These are phyloP conservation scores for Viridothelium virens DNA, from an alignment of 495 filamentous ascomycete genomes.

Conservation along the genomic window DNA sequence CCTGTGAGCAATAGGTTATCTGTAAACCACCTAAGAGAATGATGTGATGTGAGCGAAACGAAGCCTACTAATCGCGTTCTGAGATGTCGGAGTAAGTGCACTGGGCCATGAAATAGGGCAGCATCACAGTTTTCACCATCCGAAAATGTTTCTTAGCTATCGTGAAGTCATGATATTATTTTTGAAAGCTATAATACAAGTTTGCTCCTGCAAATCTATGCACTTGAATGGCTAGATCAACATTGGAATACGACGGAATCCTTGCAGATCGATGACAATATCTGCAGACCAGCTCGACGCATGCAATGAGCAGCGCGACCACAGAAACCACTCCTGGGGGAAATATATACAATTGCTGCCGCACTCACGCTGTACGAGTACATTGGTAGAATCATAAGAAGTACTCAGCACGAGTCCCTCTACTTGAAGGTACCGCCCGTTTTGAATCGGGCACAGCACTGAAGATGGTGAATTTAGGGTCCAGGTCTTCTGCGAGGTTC, in stretches of 20 bases:
- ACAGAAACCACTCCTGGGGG: not conserved
- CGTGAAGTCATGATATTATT: too few relatives aligned
- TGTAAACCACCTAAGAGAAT: too few relatives aligned
- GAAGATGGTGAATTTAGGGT: conserved; percentile 90
- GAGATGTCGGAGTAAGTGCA: too few relatives aligned
- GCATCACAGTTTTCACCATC: too few relatives aligned
- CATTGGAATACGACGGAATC: not conserved
- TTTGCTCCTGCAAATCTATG: not conserved
- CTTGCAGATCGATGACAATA: not conserved
- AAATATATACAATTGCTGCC: not conserved
- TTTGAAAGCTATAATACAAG: not conserved
- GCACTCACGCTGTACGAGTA: not conserved
- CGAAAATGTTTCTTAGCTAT: too few relatives aligned
- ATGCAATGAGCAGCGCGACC: not conserved
- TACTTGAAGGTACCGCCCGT: conserved; percentile 73
- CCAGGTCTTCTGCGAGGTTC: conserved; percentile 76
- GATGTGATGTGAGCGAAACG: too few relatives aligned
- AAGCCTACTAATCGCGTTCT: too few relatives aligned
- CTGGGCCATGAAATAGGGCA: too few relatives aligned
- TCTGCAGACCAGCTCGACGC: not conserved
- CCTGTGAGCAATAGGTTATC: too few relatives aligned
- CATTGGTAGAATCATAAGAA: conserved; percentile 58
- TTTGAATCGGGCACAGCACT: conserved; percentile 87
- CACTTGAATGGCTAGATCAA: not conserved
- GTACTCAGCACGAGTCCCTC: conserved; percentile 82